A percentile compares a stretch with the other conserved stretches of the same genome.
These are phyloP conservation scores for Lactarius evosmus DNA, from an alignment of 768 basidiomycete genomes.

Conservation along the genomic window DNA sequence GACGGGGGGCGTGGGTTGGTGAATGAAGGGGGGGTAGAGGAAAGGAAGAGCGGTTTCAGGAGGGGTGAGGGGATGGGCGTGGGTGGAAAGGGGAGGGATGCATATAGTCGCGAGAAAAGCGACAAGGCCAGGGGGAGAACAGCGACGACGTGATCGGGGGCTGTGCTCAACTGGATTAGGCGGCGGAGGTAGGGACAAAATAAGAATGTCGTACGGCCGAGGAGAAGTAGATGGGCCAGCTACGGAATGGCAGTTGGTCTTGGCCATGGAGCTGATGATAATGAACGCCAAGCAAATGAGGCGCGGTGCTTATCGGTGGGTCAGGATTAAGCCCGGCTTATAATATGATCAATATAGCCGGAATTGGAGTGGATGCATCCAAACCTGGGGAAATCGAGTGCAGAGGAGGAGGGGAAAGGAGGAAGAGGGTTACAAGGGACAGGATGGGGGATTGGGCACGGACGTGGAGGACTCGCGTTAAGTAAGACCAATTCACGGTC, in stretches of 20 bases:
- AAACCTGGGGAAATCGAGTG: background rate
- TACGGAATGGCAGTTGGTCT: conserved; percentile 26
- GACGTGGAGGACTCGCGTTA: background rate
- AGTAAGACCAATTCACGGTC: background rate
- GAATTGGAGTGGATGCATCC: background rate
- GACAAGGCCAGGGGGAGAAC: background rate
- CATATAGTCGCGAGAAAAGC: conserved; percentile 18
- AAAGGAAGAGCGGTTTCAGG: conserved; percentile 24
- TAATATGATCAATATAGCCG: background rate
- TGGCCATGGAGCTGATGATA: conserved; percentile 30
- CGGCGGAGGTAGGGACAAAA: background rate
- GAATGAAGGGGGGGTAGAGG: conserved; percentile 35
- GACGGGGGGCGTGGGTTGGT: conserved; percentile 21
- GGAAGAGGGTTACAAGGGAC: background rate
- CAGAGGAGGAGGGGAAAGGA: background rate
- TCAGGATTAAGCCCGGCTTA: background rate
- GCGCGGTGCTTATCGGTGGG: background rate
- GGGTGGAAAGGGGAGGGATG: background rate
- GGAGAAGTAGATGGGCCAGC: conserved; percentile 13
- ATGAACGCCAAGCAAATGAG: conserved; percentile 15
- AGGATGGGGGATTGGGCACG: no score
- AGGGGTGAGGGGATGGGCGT: conserved; percentile 14
- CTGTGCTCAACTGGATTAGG: background rate
- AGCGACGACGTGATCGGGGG: conserved; percentile 13
- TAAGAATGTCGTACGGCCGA: conserved; percentile 5